These are phyloP conservation scores for Mentha longifolia DNA, from an alignment of 257 asterid genomes.

Conservation along the genomic window DNA sequence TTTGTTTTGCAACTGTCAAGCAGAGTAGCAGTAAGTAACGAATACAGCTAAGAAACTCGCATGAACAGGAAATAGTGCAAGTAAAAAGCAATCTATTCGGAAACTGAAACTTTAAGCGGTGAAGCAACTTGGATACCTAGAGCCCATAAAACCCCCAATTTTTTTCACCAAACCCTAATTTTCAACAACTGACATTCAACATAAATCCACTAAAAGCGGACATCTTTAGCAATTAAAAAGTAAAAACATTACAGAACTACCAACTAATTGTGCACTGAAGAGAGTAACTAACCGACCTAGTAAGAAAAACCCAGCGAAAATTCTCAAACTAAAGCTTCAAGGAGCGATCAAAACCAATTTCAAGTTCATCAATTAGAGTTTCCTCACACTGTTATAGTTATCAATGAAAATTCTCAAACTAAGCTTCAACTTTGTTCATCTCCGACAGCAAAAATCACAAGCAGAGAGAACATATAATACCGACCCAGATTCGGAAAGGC, in stretches of 20 bases:
- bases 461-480: constrained; percentile 36
- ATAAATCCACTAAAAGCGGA: constrained; percentile 29
- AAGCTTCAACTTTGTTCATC: constrained; percentile 28
- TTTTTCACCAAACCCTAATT: constrained; percentile 44
- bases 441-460: constrained; percentile 25
- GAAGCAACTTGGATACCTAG: neutral
- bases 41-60: neutral
- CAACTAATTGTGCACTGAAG: constrained; percentile 11
- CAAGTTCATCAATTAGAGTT: constrained; percentile 23
- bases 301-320: constrained; percentile 15
- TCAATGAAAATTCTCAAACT: constrained; percentile 19
- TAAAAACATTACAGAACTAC: neutral
- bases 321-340: constrained; percentile 17
- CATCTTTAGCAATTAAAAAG: constrained; percentile 23
- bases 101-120: neutral
- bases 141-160: neutral
- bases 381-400: neutral
- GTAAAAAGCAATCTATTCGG: neutral
- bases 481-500: neutral
- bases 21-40: constrained; percentile 24
- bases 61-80: neutral
- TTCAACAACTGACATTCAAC: constrained; percentile 16
- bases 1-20: constrained; percentile 30
- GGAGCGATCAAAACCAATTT: constrained; percentile 40
- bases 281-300: constrained; percentile 10